Conservation (phyloP, 208 protist genomes). For the Tetramitus jugosus region DNA sequence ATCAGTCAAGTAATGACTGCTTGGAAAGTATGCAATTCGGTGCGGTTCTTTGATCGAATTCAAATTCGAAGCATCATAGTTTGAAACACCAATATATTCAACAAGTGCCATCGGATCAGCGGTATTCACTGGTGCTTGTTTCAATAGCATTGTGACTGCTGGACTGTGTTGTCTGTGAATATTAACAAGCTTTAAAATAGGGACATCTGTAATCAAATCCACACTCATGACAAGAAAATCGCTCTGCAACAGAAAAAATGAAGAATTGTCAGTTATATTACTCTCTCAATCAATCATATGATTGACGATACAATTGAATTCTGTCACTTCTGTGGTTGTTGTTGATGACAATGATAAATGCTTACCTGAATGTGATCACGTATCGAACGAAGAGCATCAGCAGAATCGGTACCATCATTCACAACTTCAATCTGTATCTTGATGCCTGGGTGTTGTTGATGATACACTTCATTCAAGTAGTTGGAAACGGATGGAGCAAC, state of each 20-base stretch:
- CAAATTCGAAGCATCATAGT: background rate
- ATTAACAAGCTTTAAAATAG: background rate
- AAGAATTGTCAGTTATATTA: no score
- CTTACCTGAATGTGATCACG: background rate
- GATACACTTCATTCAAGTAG: background rate
- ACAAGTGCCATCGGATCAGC: background rate
- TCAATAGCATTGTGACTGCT: background rate
- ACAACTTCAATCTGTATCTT: background rate
- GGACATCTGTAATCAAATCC: constrained; percentile 11
- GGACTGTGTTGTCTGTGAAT: constrained; percentile 12
- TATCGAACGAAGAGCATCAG: background rate
- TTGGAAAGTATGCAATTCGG: background rate
- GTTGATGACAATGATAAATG: no score
- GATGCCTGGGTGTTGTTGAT: background rate
- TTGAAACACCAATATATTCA: background rate
- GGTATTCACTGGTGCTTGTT: background rate
- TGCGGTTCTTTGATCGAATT: background rate
- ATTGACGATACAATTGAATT: no score
- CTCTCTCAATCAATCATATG: no score
- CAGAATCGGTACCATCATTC: background rate
- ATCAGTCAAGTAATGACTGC: background rate
- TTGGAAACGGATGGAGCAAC: background rate
- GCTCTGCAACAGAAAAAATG: background rate
- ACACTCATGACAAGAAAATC: constrained; percentile 16
- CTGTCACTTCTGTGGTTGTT: no score